Conservation (phyloP, 164 flowering plant species). For the grape (Vitis vinifera) region ASM3070453v1 NC_081806.1:1637001-1637500, state of each 20-base stretch:
- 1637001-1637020: neutral
- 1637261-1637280: conserved; percentile 21
- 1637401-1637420: conserved; percentile 29
- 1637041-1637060: neutral
- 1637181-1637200: neutral
- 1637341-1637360: conserved; percentile 21
- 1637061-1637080: conserved; percentile 12
- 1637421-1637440: conserved; percentile 18
- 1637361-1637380: conserved; percentile 9
- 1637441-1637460: conserved; percentile 14
- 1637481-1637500: neutral
- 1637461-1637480: neutral
- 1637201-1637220: neutral
- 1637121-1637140: neutral
- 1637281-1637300: neutral
- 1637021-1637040: conserved; percentile 1
- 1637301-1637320: neutral
- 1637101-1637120: too few species aligned
- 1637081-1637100: conserved; percentile 15
- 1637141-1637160: neutral
- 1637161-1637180: neutral
- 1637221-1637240: conserved; percentile 17
- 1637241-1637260: conserved; percentile 7
- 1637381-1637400: conserved; percentile 14
- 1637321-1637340: neutral